Percentiles rank a stretch among this genome's conserved stretches.
These are phyloP conservation scores for Fraxinus velutina DNA, from an alignment of 305 asterid species.

Conservation along the genomic window DNA sequence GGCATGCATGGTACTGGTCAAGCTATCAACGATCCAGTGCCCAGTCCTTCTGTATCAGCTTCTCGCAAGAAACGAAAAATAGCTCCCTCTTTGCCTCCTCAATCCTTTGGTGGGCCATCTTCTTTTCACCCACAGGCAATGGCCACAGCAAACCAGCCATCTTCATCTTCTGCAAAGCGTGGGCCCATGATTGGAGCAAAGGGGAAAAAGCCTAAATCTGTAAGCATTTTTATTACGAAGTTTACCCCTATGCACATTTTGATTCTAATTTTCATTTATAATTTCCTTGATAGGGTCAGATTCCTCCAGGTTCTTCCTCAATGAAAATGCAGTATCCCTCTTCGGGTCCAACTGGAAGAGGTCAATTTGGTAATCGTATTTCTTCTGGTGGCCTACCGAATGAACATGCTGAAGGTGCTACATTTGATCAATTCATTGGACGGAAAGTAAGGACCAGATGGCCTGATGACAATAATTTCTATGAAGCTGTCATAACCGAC, in stretches of 20 bases:
- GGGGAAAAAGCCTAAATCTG: slow-evolving; percentile 61
- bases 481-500: slow-evolving; percentile 77
- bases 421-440: slow-evolving; percentile 57
- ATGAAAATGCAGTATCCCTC: slow-evolving; percentile 56
- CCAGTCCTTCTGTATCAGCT: slow-evolving; percentile 79
- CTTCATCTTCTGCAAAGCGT: slow-evolving; percentile 64
- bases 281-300: slow-evolving; percentile 36
- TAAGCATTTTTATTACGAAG: slow-evolving; percentile 22
- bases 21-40: slow-evolving; percentile 62
- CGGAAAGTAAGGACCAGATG: slow-evolving; percentile 79
- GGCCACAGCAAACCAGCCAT: slow-evolving; percentile 59
- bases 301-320: slow-evolving; percentile 47
- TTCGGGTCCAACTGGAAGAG: slow-evolving; percentile 73
- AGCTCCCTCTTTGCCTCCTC: slow-evolving; percentile 57
- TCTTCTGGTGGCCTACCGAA: slow-evolving; percentile 40
- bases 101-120: slow-evolving; percentile 72
- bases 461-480: slow-evolving; percentile 91
- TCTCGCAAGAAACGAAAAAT: slow-evolving; percentile 77
- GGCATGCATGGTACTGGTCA: slow-evolving; percentile 56
- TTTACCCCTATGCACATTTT: slow-evolving; percentile 19
- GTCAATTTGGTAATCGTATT: slow-evolving; percentile 56
- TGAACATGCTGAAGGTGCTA: slow-evolving; percentile 49
- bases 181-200: slow-evolving; percentile 54
- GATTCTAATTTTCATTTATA: slow-evolving; percentile 14
- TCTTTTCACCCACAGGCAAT: slow-evolving; percentile 58